Evolutionary conservation across 352 stramenopile species (phyloP), one percentile per base, ranked within the genome.

Genomic region (Peronospora tabacina): DNA sequence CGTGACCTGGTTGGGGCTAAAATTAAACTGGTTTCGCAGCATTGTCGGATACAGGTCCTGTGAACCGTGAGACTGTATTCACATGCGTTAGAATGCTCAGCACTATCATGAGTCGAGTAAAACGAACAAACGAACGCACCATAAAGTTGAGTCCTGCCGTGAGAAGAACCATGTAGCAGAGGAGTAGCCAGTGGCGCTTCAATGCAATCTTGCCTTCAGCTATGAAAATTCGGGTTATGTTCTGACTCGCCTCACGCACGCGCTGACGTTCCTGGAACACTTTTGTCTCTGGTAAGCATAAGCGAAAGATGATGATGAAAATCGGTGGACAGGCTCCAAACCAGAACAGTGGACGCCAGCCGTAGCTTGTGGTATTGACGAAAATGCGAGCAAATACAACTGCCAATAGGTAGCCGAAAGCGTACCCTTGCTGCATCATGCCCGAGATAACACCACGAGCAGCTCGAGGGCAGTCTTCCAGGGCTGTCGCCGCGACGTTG

Each of bases 31-130:
- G 44, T 81, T 75, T 35, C 68, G 43, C 7, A 81, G 58, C 58
- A 81, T 72, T 3, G 70, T 81, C 34, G 70, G 70, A 47, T 75
- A 79, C 41, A 79, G 29, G 28, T 79, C 69, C 39, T 79, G 63
- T 7, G 66, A 76, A 10, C 66, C 69, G 66, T 79, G 66, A 35
- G 55, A 63, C 63, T 72, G 34, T 20, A 61, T 40, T 15, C 7
- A 19, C 15, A 10, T 5, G 7, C 46, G 24, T 32, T 2, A 16
- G 37, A 26, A 46, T 28, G 37, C 44, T 53, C 29, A 58, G 34
- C 13, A 40, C 15, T 10, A n/a, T 30, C 2, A 30, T 7, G 8
- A 45, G 12, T 39, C 29, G 19, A 44, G 45, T 13, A 12, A 37
- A 11, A 22, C 33, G 28, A 34, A 17, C 5, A 41, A 17, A 13